A percentile compares a stretch with the other conserved stretches of the same genome.
These are phyloP conservation scores for Udeniomyces megalosporus DNA, from an alignment of 768 basidiomycete genomes.

Conservation along the genomic window DNA sequence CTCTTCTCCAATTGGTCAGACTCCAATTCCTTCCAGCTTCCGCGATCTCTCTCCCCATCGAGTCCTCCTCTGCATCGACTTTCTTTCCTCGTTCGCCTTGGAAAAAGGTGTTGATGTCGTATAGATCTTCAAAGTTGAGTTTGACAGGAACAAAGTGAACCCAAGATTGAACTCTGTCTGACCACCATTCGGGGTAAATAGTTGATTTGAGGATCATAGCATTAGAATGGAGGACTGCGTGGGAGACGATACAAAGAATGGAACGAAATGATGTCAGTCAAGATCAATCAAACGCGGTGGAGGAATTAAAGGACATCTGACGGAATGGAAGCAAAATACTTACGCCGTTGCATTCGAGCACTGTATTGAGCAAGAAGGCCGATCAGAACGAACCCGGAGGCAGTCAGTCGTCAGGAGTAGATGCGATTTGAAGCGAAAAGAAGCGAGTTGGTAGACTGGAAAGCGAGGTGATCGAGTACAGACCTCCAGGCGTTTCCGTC, in stretches of 20 bases:
- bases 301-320: too few species aligned
- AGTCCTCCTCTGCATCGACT: conserved; percentile 40
- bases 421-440: too few species aligned
- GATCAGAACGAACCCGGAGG: too few species aligned
- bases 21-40: conserved; percentile 44
- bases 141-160: conserved; percentile 56
- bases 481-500: conserved; percentile 26
- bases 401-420: too few species aligned
- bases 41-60: conserved; percentile 43
- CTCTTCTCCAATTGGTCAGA: conserved; percentile 41
- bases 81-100: conserved; percentile 29
- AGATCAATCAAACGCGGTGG: too few species aligned
- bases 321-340: too few species aligned
- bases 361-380: too few species aligned
- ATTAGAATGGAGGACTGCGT: conserved; percentile 21
- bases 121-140: conserved; percentile 48
- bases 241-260: too few species aligned
- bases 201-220: conserved; percentile 24
- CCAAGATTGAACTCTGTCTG: conserved; percentile 48
- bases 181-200: conserved; percentile 31
- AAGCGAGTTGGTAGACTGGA: too few species aligned
- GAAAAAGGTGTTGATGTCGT: conserved; percentile 50
- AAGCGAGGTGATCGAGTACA: conserved; percentile 24
- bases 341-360: too few species aligned
- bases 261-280: too few species aligned